Percentiles rank a stretch among this genome's conserved stretches.
These are phyloP conservation scores for Closterium sp. DNA, from an alignment of 139 green algal species.

Conservation along the genomic window DNA sequence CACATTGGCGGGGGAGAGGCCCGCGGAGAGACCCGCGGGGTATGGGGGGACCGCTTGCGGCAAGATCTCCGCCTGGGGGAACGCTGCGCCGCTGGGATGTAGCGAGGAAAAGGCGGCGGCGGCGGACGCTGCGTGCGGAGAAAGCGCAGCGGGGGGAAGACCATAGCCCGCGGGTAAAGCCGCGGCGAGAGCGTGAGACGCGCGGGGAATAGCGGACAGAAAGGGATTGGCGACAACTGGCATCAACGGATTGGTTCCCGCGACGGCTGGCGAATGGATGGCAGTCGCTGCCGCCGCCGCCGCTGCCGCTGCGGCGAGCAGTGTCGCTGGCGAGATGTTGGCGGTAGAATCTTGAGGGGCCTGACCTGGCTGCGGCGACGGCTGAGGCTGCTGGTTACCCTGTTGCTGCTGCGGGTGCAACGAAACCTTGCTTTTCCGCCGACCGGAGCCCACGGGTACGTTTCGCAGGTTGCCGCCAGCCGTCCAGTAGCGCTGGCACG, in stretches of 20 bases:
- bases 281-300: not conserved
- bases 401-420: not conserved
- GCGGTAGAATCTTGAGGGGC: not conserved
- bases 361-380: not conserved
- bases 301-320: not conserved
- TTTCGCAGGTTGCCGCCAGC: conserved; percentile 83
- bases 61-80: not conserved
- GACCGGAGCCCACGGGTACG: conserved; percentile 77
- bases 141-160: not conserved
- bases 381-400: not conserved
- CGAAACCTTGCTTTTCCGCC: conserved; percentile 73
- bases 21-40: not conserved
- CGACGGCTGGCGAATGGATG: not conserved
- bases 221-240: not conserved
- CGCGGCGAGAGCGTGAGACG: not conserved
- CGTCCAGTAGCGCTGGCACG: conserved; percentile 83
- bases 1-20: not conserved
- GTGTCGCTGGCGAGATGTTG: not conserved
- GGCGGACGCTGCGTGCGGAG: not conserved
- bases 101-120: too few relatives aligned
- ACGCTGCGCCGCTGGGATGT: not conserved
- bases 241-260: not conserved
- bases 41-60: not conserved
- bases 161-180: not conserved
- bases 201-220: not conserved